These are phyloP conservation scores for Leccinum ponderosum DNA, from an alignment of 1,284 basidiomycete species.

Conservation along the genomic window DNA sequence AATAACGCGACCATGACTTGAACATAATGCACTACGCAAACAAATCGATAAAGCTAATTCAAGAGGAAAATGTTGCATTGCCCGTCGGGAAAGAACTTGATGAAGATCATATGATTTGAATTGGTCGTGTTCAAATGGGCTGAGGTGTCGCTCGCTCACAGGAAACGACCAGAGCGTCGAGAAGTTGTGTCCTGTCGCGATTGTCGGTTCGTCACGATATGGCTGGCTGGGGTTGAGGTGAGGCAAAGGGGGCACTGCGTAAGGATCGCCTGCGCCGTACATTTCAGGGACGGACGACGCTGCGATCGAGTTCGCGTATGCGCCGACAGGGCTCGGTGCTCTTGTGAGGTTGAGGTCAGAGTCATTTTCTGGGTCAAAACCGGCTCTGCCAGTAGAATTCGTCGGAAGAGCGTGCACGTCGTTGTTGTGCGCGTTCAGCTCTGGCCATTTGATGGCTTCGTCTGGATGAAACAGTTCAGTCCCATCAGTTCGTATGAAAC, in stretches of 20 bases:
- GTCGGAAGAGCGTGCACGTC: conserved; percentile 66
- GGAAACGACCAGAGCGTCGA: too few relatives aligned
- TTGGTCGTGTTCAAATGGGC: too few relatives aligned
- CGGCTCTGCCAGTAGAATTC: conserved; percentile 59
- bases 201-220: conserved; percentile 65
- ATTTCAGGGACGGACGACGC: conserved; percentile 53
- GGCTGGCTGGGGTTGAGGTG: conserved; percentile 76
- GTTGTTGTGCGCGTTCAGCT: conserved; percentile 65
- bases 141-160: too few relatives aligned
- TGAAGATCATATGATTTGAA: too few relatives aligned
- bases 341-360: conserved; percentile 59
- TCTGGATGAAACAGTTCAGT: conserved; percentile 41
- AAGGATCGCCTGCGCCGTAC: conserved; percentile 58
- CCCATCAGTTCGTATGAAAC: conserved; percentile 10
- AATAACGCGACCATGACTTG: too few relatives aligned
- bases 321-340: conserved; percentile 42
- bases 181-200: too few relatives aligned
- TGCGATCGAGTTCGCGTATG: conserved; percentile 44
- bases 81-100: too few relatives aligned
- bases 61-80: too few relatives aligned
- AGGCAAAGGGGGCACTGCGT: conserved; percentile 81
- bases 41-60: too few relatives aligned
- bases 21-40: too few relatives aligned
- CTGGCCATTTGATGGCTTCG: conserved; percentile 86
- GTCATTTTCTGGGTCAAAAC: conserved; percentile 57